phyloP scores from a whole-genome alignment of 148 eudicot species.

The Rhododendron molle region DNA sequence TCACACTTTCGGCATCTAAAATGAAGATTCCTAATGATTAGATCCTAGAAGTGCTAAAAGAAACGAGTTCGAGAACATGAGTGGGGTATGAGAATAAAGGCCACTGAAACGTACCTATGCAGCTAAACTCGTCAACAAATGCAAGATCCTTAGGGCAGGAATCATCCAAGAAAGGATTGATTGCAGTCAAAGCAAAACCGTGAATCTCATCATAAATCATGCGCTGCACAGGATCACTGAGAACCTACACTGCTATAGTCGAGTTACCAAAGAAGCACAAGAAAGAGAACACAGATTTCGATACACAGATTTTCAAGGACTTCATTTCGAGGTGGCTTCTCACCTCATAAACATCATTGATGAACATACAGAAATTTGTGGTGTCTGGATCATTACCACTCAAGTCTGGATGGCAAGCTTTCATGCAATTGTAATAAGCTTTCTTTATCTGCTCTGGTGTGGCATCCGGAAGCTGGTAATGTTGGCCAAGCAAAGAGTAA shows the following conservation, averaged over 20 bases:
- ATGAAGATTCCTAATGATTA: background rate
- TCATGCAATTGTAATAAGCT: slow-evolving; percentile 97
- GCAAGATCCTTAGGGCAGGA: slow-evolving; percentile 77
- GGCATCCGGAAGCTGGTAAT: slow-evolving; percentile 78
- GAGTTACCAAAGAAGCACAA: background rate
- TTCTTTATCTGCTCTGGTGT: slow-evolving; percentile 87
- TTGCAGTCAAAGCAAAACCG: slow-evolving; percentile 86
- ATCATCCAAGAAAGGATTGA: slow-evolving; percentile 84
- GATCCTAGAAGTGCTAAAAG: background rate
- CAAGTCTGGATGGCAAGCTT: slow-evolving; percentile 96
- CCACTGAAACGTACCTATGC: slow-evolving; percentile 61
- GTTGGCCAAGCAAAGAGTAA: background rate
- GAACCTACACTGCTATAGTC: slow-evolving; percentile 45
- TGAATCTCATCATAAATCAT: slow-evolving; percentile 94
- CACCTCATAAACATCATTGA: slow-evolving; percentile 89
- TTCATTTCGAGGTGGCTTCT: slow-evolving; percentile 8
- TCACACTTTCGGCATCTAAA: background rate
- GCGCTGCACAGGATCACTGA: slow-evolving; percentile 95
- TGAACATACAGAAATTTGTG: slow-evolving; percentile 92
- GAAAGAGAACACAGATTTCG: background rate
- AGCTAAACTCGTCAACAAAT: slow-evolving; percentile 97
- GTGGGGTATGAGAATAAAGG: background rate
- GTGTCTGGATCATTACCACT: slow-evolving; percentile 87
- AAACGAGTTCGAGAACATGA: background rate
- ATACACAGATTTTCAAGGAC: slow-evolving; percentile 1